Evolutionary conservation across 768 basidiomycete species (phyloP).

Genomic region (Lyophyllum semitale): DNA sequence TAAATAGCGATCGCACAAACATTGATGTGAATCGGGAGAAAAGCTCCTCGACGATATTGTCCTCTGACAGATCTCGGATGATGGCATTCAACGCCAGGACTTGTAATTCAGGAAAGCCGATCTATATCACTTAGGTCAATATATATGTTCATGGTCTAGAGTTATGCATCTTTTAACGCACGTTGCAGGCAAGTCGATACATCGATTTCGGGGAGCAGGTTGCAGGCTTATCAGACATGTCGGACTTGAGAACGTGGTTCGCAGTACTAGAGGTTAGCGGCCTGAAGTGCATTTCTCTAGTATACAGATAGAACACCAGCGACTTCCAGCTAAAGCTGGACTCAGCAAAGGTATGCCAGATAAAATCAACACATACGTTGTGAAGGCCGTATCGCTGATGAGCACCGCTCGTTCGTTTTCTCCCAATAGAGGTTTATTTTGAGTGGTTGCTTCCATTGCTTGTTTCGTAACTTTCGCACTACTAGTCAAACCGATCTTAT

Average conservation of each 20-base stretch:
- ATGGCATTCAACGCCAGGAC: conserved; percentile 20
- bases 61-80: conserved; percentile 10
- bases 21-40: conserved; percentile 25
- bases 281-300: conserved; percentile 30
- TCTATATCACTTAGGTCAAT: conserved; percentile 7
- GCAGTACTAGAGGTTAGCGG: conserved; percentile 19
- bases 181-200: conserved; percentile 44
- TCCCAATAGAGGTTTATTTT: not conserved
- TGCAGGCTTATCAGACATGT: conserved; percentile 4
- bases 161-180: conserved; percentile 3
- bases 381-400: conserved; percentile 19
- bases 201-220: conserved; percentile 45
- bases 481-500: not conserved
- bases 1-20: conserved; percentile 7
- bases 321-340: conserved; percentile 33
- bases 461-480: not conserved
- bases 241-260: conserved; percentile 11
- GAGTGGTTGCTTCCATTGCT: too few species aligned
- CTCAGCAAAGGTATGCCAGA: not conserved
- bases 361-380: conserved; percentile 16
- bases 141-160: not conserved
- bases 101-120: conserved; percentile 19
- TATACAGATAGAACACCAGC: conserved; percentile 41
- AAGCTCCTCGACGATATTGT: conserved; percentile 25
- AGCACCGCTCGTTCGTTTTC: conserved; percentile 17